These are phyloP conservation scores for Dothideomycetidae sp. DNA, from an alignment of 2,329 filamentous ascomycete species.

Conservation along the genomic window DNA sequence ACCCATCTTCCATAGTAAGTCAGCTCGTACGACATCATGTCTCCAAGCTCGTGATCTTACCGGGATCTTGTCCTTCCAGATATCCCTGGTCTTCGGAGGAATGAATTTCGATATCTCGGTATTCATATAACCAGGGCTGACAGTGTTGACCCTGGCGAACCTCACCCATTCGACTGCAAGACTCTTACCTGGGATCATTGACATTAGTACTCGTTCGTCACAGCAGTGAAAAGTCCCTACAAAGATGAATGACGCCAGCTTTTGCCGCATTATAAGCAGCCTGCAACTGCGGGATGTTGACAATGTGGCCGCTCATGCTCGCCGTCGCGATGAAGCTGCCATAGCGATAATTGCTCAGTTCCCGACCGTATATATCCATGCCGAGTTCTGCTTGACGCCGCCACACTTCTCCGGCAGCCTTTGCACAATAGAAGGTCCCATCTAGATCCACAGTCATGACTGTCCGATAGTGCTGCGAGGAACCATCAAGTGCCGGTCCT, in stretches of 20 bases:
- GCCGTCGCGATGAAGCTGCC: constrained; percentile 54
- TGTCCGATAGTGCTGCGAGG: constrained; percentile 48
- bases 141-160: constrained; percentile 57
- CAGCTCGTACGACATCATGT: too few species aligned
- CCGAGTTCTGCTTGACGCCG: constrained; percentile 54
- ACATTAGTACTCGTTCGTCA: constrained; percentile 1
- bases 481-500: constrained; percentile 51
- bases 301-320: constrained; percentile 64
- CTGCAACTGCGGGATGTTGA: constrained; percentile 63
- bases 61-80: constrained; percentile 60
- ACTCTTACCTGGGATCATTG: constrained; percentile 48
- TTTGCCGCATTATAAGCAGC: constrained; percentile 34
- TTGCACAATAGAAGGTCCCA: constrained; percentile 64
- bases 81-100: constrained; percentile 49
- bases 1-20: constrained; percentile 39
- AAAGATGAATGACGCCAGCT: constrained; percentile 31
- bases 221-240: constrained; percentile 16
- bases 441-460: constrained; percentile 61
- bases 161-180: constrained; percentile 64
- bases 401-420: constrained; percentile 55
- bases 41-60: neutral
- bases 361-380: constrained; percentile 37
- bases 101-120: constrained; percentile 59
- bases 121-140: constrained; percentile 59
- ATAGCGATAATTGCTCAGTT: constrained; percentile 17